Evolutionary conservation across 1,139 yeast species (phyloP).

Genomic region (Yamadazyma atmosphaerica): DNA sequence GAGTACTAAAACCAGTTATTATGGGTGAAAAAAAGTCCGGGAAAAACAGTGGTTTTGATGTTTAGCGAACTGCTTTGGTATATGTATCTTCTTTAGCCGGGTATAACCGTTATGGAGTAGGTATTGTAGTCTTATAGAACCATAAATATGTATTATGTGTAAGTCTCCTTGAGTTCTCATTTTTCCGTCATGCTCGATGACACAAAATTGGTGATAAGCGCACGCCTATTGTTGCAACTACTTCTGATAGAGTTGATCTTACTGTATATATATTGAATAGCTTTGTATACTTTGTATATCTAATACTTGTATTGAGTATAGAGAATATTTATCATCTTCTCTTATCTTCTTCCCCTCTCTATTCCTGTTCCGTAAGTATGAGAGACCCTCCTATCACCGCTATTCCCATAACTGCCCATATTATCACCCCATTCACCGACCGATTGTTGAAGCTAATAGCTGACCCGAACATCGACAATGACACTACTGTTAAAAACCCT

Average conservation of each 20-base stretch:
- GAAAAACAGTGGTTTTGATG: too few relatives aligned
- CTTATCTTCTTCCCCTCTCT: slow-evolving; percentile 19
- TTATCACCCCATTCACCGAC: slow-evolving; percentile 48
- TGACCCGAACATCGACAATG: slow-evolving; percentile 82
- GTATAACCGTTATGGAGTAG: not conserved
- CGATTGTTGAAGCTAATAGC: slow-evolving; percentile 70
- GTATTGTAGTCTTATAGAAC: not conserved
- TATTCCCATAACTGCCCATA: slow-evolving; percentile 56
- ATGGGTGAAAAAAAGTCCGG: too few relatives aligned
- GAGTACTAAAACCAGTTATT: too few relatives aligned
- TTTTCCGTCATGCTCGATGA: too few relatives aligned
- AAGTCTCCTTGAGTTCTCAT: not conserved
- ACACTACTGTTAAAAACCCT: slow-evolving; percentile 80
- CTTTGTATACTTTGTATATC: too few relatives aligned
- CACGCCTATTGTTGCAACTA: not conserved
- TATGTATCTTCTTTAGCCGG: not conserved
- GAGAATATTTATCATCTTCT: too few relatives aligned
- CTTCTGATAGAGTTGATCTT: not conserved
- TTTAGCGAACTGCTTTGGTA: too few relatives aligned
- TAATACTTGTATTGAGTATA: too few relatives aligned
- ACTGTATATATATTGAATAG: too few relatives aligned
- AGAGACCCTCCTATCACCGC: slow-evolving; percentile 34
- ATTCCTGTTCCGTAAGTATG: slow-evolving; percentile 7
- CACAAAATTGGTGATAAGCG: not conserved
- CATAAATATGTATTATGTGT: not conserved